Conservation (phyloP, 768 basidiomycete species). For the Fibroporia radiculosa region DNA sequence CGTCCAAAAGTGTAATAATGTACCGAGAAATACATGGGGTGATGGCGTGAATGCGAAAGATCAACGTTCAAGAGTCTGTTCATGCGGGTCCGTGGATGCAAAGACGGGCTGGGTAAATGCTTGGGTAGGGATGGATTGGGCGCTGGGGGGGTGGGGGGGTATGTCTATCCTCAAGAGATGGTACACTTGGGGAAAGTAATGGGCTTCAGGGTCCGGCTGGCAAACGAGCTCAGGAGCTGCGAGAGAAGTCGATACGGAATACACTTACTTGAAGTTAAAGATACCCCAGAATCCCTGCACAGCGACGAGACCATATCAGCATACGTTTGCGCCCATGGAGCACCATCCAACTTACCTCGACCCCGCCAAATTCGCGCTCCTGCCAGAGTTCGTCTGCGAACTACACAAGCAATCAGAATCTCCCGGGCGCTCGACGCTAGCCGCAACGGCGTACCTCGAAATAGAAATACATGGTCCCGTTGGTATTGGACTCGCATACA, state of each 20-base stretch:
- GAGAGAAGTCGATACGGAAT: neutral
- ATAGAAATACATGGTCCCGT: conserved; percentile 82
- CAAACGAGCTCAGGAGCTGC: conserved; percentile 20
- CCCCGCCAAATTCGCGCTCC: conserved; percentile 67
- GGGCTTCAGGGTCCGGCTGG: conserved; percentile 63
- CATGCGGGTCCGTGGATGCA: too few relatives aligned
- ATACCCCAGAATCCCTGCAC: conserved; percentile 54
- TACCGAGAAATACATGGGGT: too few relatives aligned
- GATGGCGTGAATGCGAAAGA: too few relatives aligned
- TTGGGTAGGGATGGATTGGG: too few relatives aligned
- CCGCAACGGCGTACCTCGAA: conserved; percentile 48
- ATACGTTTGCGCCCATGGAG: too few relatives aligned
- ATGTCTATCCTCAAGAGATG: neutral
- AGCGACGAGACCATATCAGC: neutral
- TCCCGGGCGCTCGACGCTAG: conserved; percentile 25
- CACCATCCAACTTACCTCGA: conserved; percentile 38
- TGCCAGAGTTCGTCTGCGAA: conserved; percentile 17
- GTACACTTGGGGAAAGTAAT: conserved; percentile 59
- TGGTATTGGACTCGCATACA: conserved; percentile 78
- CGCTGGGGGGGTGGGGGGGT: too few relatives aligned
- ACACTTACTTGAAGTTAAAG: conserved; percentile 47
- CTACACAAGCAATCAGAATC: conserved; percentile 6
- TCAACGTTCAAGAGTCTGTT: too few relatives aligned
- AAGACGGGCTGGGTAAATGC: too few relatives aligned
- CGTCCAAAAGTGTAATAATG: neutral